Evolutionary conservation across 2,329 filamentous ascomycete species (phyloP), one percentile per base, ranked within the genome.

Genomic region (Curvularia sp.): DNA sequence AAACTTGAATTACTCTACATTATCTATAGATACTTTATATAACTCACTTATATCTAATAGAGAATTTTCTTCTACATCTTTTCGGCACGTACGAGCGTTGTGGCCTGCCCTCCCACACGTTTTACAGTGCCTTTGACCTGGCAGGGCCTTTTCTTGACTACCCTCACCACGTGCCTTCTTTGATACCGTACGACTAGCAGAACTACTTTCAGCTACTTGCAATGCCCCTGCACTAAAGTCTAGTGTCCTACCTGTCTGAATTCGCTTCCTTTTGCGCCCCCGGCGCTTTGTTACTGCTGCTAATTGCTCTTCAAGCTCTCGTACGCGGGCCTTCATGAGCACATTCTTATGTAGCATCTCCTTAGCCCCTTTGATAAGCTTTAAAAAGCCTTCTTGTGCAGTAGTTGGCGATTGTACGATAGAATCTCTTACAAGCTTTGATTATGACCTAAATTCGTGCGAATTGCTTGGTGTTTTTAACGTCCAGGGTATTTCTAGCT

Each of bases 241-340:
- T 57, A 66, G 42, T 38, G 55, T 66, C 48, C 65, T 50, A 46
- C 61, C 52, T 38, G 61, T 51, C 59, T 66, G 48, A 21, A 66
- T 55, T 13, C 50, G 53, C 61, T 66, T 66, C 23, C 56, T 51
- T 56, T 66, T 66, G 53, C 61, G 56, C 41, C 28, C 8, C 55
- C 64, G 62, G 12, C 56, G 34, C 51, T 62, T 59, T 41, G 47
- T 61, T 52, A 63, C 36, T 46, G 38, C 52, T 45, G 41, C 36
- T 39, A 39, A 18, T 39, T 39, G 36, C 36, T 41, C 56, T 77
- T 92, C 0, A 69, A 47, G 15, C 27, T 47, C 5, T 3, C 19
- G 15, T 21, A 32, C 12, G 15, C 15, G 15, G 8, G 43, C 43
- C 9, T 32, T 30, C 13, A 47, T 32, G 32, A 34, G 21, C 8